Base-by-base conservation (phyloP, 2,329 filamentous ascomycete genomes). In the Penicillium sp. region DNA sequence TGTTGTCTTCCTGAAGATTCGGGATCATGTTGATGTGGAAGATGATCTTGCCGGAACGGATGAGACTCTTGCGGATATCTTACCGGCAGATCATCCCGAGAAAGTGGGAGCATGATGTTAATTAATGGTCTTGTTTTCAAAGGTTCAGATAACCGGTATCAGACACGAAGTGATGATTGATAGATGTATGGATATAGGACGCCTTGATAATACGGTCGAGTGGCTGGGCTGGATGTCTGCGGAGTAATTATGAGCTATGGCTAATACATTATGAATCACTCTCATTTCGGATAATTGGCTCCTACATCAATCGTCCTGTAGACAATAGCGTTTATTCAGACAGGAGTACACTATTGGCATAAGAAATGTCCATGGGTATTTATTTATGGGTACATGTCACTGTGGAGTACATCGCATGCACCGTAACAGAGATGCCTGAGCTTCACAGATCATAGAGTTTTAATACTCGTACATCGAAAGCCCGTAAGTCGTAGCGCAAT, bases 21-120 rank as follows among this genome's bases (percentile, higher is more conserved):
- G 43, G 31, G 55, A 57, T 18, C 55, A 57, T 37, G 44, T 55
- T 20, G 53, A 49, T 43, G 42, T 57, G 14, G 26, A 40, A 11
- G 55, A 57, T 18, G 55, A 57, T 50, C 22, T 57, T 27, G 48
- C 46, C 20, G 50, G 50, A 29, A 57, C 55, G 14, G 55, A 57
- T 20, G 55, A 57, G 45, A 57, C 55, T 6, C 29, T 57, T 23
- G 52, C 45, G 29, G 55, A 57, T 55, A 49, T 57, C 23, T 50
- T 57, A 31, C 55, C 55, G n/a, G 44, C 20, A 1, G 52, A 48
- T 26, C 55, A 55, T 27, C 55, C 55, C 6, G 55, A 57, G 31
- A 55, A 57, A 37, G 22, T 49, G 18, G 45, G 29, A n/a, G 45
- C 45, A 2, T 49, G 23, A 49, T 47, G 18, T 35, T 8, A 18